Evolutionary conservation across 805 yeast genomes (phyloP).

Genomic region (Jamesozyma hellenica): DNA sequence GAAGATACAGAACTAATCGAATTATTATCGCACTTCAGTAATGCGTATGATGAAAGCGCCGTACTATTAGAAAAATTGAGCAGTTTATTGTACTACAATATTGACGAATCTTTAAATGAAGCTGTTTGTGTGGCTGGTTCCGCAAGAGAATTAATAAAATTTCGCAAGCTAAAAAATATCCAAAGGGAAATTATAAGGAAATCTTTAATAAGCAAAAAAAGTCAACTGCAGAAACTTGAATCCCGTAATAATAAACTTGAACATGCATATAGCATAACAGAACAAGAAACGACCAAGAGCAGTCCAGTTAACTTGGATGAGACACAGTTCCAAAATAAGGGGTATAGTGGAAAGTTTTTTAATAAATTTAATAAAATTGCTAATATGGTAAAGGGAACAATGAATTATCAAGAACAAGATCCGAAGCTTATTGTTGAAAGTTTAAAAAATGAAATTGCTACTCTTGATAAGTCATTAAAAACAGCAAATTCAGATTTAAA

Average conservation of each 20-base stretch:
- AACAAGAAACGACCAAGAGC: conserved; percentile 15
- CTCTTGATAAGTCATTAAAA: conserved; percentile 14
- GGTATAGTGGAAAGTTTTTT: conserved; percentile 21
- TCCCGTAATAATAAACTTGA: conserved; percentile 18
- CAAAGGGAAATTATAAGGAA: conserved; percentile 24
- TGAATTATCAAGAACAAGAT: conserved; percentile 25
- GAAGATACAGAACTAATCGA: conserved; percentile 22
- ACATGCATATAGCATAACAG: conserved; percentile 17
- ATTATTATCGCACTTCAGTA: conserved; percentile 20
- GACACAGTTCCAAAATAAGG: conserved; percentile 2
- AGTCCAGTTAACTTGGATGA: conserved; percentile 14
- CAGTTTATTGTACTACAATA: conserved; percentile 24
- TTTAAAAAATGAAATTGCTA: conserved; percentile 19
- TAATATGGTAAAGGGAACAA: conserved; percentile 25
- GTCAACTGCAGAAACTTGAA: conserved; percentile 21
- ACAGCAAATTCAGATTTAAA: conserved; percentile 26
- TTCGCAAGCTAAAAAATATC: conserved; percentile 22
- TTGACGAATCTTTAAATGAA: conserved; percentile 27
- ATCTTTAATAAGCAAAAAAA: conserved; percentile 14
- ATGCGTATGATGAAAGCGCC: conserved; percentile 20
- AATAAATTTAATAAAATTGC: conserved; percentile 25
- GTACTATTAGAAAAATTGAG: conserved; percentile 20
- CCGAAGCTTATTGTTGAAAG: conserved; percentile 13
- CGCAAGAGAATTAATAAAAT: conserved; percentile 24
- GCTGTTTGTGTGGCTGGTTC: conserved; percentile 25